Evolutionary conservation across 2,329 filamentous ascomycete species (phyloP).

Genomic region (Hypoxylon sp.): DNA sequence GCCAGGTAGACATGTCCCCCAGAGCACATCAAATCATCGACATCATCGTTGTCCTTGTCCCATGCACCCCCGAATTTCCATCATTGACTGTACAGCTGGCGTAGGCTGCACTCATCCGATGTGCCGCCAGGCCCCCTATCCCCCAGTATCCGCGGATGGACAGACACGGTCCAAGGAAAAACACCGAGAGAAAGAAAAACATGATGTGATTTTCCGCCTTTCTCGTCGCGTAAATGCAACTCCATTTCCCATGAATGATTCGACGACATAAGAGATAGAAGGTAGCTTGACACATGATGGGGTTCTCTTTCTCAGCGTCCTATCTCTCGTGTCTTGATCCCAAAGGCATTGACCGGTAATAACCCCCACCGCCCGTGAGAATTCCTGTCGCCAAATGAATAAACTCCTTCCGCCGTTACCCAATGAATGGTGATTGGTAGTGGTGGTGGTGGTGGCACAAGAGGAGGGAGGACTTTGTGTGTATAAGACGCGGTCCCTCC

Average conservation of each 20-base stretch:
- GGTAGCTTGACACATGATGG: neutral
- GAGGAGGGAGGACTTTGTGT: constrained; percentile 18
- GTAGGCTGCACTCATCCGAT: constrained; percentile 4
- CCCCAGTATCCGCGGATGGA: constrained; percentile 7
- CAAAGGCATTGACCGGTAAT: constrained; percentile 29
- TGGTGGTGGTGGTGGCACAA: constrained; percentile 40
- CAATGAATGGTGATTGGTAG: constrained; percentile 33
- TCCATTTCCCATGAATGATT: constrained; percentile 38
- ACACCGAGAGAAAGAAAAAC: constrained; percentile 4
- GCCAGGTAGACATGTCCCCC: constrained; percentile 1
- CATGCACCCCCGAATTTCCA: neutral
- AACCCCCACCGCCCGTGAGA: neutral
- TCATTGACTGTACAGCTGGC: constrained; percentile 1
- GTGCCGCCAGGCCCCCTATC: constrained; percentile 4
- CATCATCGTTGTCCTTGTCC: constrained; percentile 24
- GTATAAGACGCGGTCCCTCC: neutral
- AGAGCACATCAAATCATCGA: constrained; percentile 19
- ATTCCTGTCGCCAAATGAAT: constrained; percentile 21
- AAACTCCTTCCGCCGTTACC: constrained; percentile 41
- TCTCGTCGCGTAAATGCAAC: constrained; percentile 43
- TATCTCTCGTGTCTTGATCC: constrained; percentile 22
- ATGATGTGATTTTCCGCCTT: constrained; percentile 32
- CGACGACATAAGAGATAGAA: constrained; percentile 23
- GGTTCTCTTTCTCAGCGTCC: constrained; percentile 14
- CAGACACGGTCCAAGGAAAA: constrained; percentile 29